Evolutionary conservation across 768 basidiomycete genomes (phyloP), one percentile per base, ranked within the genome.

Genomic region (Trametes cubensis): DNA sequence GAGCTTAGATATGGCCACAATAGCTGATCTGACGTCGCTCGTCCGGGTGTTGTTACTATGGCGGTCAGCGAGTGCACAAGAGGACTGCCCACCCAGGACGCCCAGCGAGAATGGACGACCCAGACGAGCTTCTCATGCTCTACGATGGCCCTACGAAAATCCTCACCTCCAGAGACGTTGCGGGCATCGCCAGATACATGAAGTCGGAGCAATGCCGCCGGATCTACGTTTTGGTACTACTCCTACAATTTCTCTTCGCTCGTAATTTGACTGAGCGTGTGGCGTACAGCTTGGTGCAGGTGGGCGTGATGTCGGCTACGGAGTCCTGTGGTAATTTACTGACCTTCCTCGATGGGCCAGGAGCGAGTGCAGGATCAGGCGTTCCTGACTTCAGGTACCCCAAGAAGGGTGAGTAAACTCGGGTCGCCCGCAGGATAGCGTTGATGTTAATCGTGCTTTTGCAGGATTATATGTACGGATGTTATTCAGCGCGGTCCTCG

Each of bases 211-310:
- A 79, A 61, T 92, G 90, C 76, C 83, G 80, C 67, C 86, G 85
- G 26, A 77, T 93, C 14, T 84, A 86, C 61, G 77, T 92, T 59
- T 89, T 93, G 89, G 90, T 91, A 64, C 66, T 80, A 70, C n/a
- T 28, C 17, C 52, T 30, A 3, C 38, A 7, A 21, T 38, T 34
- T 20, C 20, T 47, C 10, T 38, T 15, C 23, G 2, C 6, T 25
- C 18, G 25, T 26, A 34, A 0, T n/a, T 28, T 46, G n/a, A 47
- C 41, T 57, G 15, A 44, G 21, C 11, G 10, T 1, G 30, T n/a
- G 10, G 11, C 26, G 3, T 20, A 7, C 44, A 90, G 88, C 71
- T 89, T 23, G 89, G 89, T 46, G 87, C 89, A 65, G 88, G 88
- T 89, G 67, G 66, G 56, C n/a, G 18, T 13, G 81, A 66, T 40